Percentiles rank a stretch among this genome's conserved stretches.
These are phyloP conservation scores for Closterium sp. DNA, from an alignment of 139 green algal genomes.

Conservation along the genomic window DNA sequence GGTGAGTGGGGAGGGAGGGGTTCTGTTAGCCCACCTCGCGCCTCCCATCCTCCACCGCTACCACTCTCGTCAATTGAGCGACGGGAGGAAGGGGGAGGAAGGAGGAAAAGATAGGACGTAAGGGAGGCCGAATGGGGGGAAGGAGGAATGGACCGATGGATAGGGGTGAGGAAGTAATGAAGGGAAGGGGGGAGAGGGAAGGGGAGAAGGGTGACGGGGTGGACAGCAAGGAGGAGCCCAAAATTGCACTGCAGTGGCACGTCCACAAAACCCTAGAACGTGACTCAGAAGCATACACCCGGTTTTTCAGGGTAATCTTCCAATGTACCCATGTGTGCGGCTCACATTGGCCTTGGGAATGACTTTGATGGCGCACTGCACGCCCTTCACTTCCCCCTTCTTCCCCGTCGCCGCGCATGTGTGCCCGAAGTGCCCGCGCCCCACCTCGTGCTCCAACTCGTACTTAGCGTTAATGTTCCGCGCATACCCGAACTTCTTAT, in stretches of 20 bases:
- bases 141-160: neutral
- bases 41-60: neutral
- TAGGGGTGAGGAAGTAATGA: neutral
- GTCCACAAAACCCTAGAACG: neutral
- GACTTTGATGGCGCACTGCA: conserved; percentile 37
- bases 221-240: neutral
- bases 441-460: conserved; percentile 43
- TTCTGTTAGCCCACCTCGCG: neutral
- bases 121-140: too few species aligned
- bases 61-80: neutral
- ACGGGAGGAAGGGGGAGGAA: neutral
- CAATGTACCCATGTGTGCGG: too few species aligned
- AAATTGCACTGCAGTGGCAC: neutral
- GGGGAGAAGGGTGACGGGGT: neutral
- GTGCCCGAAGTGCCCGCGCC: conserved; percentile 45
- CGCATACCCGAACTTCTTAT: conserved; percentile 32
- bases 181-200: neutral
- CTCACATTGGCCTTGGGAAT: conserved; percentile 41
- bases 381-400: conserved; percentile 42
- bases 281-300: neutral
- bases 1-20: too few species aligned
- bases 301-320: neutral
- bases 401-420: conserved; percentile 27
- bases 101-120: too few species aligned
- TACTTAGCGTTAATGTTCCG: conserved; percentile 29